These are phyloP conservation scores for Aspergillus taichungensis DNA, from an alignment of 495 filamentous ascomycete species.

Conservation along the genomic window DNA sequence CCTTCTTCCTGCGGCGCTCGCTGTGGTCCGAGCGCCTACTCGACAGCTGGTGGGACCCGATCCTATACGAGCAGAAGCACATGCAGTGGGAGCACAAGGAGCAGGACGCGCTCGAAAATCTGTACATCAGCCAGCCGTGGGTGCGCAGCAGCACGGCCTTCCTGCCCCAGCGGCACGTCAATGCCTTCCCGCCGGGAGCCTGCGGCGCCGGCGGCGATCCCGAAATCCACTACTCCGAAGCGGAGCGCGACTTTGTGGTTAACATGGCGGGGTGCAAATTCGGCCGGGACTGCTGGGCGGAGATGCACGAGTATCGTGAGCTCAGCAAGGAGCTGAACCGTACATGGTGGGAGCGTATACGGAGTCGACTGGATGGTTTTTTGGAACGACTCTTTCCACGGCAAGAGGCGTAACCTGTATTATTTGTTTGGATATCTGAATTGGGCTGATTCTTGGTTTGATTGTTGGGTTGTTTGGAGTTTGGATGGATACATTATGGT, in stretches of 20 bases:
- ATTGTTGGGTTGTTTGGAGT: neutral
- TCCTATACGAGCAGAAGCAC: slow-evolving; percentile 95
- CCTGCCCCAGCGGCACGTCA: slow-evolving; percentile 84
- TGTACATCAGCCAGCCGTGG: slow-evolving; percentile 90
- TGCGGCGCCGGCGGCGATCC: slow-evolving; percentile 71
- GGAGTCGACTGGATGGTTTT: slow-evolving; percentile 19
- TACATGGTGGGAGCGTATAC: slow-evolving; percentile 61
- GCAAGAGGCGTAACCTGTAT: neutral
- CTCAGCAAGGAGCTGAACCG: slow-evolving; percentile 80
- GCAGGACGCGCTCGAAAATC: slow-evolving; percentile 86
- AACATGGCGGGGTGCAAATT: slow-evolving; percentile 98
- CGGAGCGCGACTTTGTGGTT: slow-evolving; percentile 87
- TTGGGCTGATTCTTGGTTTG: neutral
- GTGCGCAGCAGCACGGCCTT: slow-evolving; percentile 82
- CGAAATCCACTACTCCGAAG: slow-evolving; percentile 74
- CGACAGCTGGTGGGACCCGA: slow-evolving; percentile 98
- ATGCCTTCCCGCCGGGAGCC: slow-evolving; percentile 85
- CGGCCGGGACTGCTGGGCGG: slow-evolving; percentile 94
- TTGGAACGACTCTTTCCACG: slow-evolving; percentile 13
- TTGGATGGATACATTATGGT: neutral
- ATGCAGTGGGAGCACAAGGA: slow-evolving; percentile 99
- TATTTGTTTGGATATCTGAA: neutral
- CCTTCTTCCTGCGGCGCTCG: slow-evolving; percentile 81
- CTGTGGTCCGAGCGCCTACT: slow-evolving; percentile 86
- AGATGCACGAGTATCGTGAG: slow-evolving; percentile 90